phyloP scores from a whole-genome alignment of 441 rosid genomes.

The Erodium trifolium region DNA sequence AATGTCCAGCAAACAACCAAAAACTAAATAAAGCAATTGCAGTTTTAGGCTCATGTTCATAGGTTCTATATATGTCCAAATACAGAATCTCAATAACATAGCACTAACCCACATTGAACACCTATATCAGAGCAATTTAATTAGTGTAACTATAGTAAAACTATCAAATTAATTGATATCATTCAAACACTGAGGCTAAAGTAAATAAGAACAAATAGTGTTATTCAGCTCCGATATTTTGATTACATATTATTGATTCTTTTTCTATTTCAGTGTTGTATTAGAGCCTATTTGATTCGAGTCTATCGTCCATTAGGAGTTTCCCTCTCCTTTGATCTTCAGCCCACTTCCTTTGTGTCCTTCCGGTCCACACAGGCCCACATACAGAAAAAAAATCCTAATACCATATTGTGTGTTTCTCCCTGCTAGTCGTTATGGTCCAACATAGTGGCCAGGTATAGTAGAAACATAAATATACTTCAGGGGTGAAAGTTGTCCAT shows the following conservation, averaged over 20 bases:
- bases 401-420: neutral
- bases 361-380: neutral
- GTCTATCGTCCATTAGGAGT: neutral
- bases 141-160: neutral
- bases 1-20: neutral
- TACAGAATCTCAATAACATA: neutral
- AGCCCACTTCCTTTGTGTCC: neutral
- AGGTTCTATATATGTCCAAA: neutral
- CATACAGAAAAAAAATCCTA: neutral
- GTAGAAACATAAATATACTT: neutral
- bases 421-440: neutral
- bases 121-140: neutral
- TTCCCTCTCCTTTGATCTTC: neutral
- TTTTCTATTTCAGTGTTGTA: neutral
- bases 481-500: neutral
- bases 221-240: neutral
- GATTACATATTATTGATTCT: neutral
- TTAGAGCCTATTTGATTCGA: neutral
- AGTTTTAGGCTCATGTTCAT: neutral
- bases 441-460: neutral
- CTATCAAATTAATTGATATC: neutral
- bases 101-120: neutral
- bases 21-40: neutral
- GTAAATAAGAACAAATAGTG: neutral
- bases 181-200: neutral